Evolutionary conservation across 768 basidiomycete genomes (phyloP), one percentile per base, ranked within the genome.

Genomic region (Tricholoma flavovirens): DNA sequence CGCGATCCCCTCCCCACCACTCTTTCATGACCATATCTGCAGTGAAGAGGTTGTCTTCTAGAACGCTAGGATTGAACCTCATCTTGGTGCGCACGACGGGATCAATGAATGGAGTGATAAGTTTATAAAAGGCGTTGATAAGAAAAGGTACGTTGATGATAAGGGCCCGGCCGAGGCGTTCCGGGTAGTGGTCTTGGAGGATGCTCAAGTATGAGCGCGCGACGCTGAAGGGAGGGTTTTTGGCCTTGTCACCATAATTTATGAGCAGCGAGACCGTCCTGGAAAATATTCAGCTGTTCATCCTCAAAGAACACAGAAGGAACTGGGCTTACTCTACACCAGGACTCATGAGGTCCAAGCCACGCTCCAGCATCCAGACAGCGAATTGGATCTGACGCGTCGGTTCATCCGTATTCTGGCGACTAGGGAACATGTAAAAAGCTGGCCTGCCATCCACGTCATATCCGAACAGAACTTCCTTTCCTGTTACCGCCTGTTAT

Each of bases 71-170:
- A 63, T 91, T 90, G 69, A 91, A 90, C 55, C 83, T 78, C 69
- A 90, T 77, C 70, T 91, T 90, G 33, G 77, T 68, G 29, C 84
- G 82, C 1, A 91, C 93, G 56, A 91, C 68, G 2, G 93, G 90
- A 70, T 95, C 93, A 51, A 94, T 81, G 65, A 93, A 86, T 1
- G 91, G 88, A 61, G 74, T 81, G 64, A 93, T 84, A 61, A 91
- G 69, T 61, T 86, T 90, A 76, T 83, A 87, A 71, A 93, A 92
- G 0, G 82, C 76, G 54, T 81, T 82, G 51, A 93, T 66, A 50
- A 90, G 66, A 74, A 83, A 93, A 3, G 93, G 92, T n/a, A 93
- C 78, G 62, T 93, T 89, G 56, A 86, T 76, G 63, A 93, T 82
- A 42, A 91, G 69, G 1, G 90, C 81, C 11, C 75, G 66, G 22